phyloP scores from a whole-genome alignment of 2,329 filamentous ascomycete species.

The Didymella glomerata region DNA sequence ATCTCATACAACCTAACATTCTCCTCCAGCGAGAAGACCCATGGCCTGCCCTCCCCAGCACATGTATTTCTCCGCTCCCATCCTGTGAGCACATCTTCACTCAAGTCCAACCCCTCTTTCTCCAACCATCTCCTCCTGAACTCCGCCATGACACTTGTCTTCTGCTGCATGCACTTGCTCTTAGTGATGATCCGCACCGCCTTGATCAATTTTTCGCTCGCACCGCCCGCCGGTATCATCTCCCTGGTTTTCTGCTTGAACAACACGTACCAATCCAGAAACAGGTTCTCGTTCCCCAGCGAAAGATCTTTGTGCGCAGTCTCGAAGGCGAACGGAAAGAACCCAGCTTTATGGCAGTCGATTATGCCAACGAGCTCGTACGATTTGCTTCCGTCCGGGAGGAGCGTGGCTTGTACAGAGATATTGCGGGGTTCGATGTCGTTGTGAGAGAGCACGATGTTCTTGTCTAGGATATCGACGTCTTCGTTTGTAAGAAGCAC shows the following conservation, averaged over 20 bases:
- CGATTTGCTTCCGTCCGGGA: neutral
- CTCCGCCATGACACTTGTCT: slow-evolving; percentile 18
- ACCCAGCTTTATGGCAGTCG: slow-evolving; percentile 17
- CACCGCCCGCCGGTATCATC: slow-evolving; percentile 10
- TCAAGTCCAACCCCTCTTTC: slow-evolving; percentile 8
- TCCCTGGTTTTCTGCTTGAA: slow-evolving; percentile 16
- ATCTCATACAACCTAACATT: slow-evolving; percentile 14
- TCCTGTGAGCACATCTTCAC: slow-evolving; percentile 12
- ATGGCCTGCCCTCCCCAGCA: neutral
- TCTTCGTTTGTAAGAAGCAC: slow-evolving; percentile 17
- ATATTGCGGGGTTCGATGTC: slow-evolving; percentile 19
- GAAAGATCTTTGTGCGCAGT: slow-evolving; percentile 20
- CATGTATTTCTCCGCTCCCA: slow-evolving; percentile 3
- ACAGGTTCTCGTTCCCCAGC: slow-evolving; percentile 16
- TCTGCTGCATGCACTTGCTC: slow-evolving; percentile 18
- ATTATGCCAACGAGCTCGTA: slow-evolving; percentile 16
- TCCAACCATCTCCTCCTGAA: slow-evolving; percentile 16
- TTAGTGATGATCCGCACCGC: slow-evolving; percentile 19
- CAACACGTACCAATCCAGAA: slow-evolving; percentile 16
- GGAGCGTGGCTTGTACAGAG: neutral
- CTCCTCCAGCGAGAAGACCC: slow-evolving; percentile 16
- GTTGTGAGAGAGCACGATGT: slow-evolving; percentile 17
- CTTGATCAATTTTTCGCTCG: slow-evolving; percentile 8
- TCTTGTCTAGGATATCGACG: neutral
- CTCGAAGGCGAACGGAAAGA: slow-evolving; percentile 18